Base-by-base conservation (phyloP, 1,284 basidiomycete species). In the Volvariella volvacea region DNA sequence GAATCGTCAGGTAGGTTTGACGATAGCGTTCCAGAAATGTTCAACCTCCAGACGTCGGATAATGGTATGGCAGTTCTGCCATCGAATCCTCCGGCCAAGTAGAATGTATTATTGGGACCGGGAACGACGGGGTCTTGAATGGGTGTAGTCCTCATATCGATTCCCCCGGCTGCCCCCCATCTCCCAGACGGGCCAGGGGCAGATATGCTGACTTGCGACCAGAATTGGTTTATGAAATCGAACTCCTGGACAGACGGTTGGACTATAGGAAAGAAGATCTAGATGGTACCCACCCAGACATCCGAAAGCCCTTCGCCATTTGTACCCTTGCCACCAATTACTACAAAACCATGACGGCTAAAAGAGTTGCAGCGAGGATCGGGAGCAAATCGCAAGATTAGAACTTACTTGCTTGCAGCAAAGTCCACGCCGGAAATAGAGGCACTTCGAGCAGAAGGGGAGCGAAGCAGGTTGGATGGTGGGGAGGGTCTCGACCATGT, bases 391-490 rank as follows among this genome's bases (percentile, higher is more conserved):
- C 22, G 43, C 40, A 46, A 17, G 33, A 45, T 31, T 33, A 21
- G 16, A 37, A 73, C 83, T 52, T 48, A 86, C 85, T 87, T 83
- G 80, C 80, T 88, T 12, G 83, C 82, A 42, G 83, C 86, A 52
- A 74, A 75, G 63, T 89, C 86, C 38, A 67, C 63, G 6, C 82
- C 87, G 40, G 72, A 66, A 28, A 85, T 57, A 25, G 80, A 76
- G 28, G 73, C 72, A 60, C 74, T 79, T 54, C 87, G 69, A n/a
- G 82, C 69, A 14, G 80, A 66, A 12, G 87, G 86, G 7, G 62
- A 57, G 1, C 55, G 54, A 20, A 58, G 50, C 4, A 80, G 69
- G 57, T 63, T 67, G 15, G 59, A 15, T 12, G 80, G 75, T 22
- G 80, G 68, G 2, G 55, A 53, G 7, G 84, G 82, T 12, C 56